Conservation (phyloP, 495 filamentous ascomycete genomes). For the Hypomontagnella monticulosa region DNA sequence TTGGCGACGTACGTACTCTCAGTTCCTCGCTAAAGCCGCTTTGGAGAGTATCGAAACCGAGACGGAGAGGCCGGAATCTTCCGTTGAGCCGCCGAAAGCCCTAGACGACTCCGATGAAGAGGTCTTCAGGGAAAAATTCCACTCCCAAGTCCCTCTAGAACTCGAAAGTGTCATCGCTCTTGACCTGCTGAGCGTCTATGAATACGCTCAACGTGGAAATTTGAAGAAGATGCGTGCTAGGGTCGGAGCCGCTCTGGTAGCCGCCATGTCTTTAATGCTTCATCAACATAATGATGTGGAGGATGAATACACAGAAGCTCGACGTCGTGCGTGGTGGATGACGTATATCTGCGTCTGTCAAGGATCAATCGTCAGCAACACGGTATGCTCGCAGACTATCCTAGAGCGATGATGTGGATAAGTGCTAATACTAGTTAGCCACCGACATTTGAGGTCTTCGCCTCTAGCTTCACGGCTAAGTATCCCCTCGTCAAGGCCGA, state of each 20-base stretch:
- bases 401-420: neutral
- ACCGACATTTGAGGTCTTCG: conserved; percentile 64
- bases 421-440: conserved; percentile 51
- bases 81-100: conserved; percentile 62
- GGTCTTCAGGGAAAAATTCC: conserved; percentile 59
- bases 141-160: conserved; percentile 61
- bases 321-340: conserved; percentile 71
- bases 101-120: conserved; percentile 56
- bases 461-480: conserved; percentile 65
- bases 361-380: conserved; percentile 68
- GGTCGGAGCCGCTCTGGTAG: conserved; percentile 64
- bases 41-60: conserved; percentile 64
- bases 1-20: conserved; percentile 64
- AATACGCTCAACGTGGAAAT: conserved; percentile 70
- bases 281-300: conserved; percentile 59
- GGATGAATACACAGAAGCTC: conserved; percentile 61
- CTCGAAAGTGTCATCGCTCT: conserved; percentile 65
- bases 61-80: conserved; percentile 64
- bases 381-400: conserved; percentile 50
- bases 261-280: conserved; percentile 63
- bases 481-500: conserved; percentile 64
- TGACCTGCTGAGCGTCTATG: conserved; percentile 66
- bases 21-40: conserved; percentile 64
- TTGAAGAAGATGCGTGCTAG: conserved; percentile 69
- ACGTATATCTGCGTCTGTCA: conserved; percentile 69